These are phyloP conservation scores for Irpex sp. DNA, from an alignment of 1,284 basidiomycete genomes.

Conservation along the genomic window DNA sequence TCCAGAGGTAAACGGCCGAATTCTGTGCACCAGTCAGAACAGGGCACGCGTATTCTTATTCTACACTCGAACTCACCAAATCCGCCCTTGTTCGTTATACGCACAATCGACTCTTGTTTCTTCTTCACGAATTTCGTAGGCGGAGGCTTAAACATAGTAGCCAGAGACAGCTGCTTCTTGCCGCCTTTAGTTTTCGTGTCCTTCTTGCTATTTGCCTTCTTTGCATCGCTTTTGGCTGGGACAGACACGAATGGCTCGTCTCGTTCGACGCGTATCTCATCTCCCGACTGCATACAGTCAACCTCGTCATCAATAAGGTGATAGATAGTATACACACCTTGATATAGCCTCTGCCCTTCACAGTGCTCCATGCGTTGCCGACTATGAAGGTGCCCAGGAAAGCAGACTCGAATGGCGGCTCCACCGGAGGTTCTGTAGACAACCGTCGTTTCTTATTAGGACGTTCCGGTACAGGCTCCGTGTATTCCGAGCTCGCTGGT, in stretches of 20 bases:
- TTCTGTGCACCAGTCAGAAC: constrained; percentile 35
- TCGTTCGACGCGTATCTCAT: constrained; percentile 55
- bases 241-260: constrained; percentile 40
- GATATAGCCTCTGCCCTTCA: constrained; percentile 68
- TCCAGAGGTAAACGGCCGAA: constrained; percentile 72
- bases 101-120: constrained; percentile 63
- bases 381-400: constrained; percentile 71
- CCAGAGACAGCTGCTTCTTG: constrained; percentile 63
- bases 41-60: neutral
- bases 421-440: constrained; percentile 20
- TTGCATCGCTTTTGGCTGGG: constrained; percentile 9
- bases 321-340: constrained; percentile 26
- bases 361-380: constrained; percentile 79
- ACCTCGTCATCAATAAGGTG: neutral
- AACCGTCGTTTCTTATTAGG: constrained; percentile 48
- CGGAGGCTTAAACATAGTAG: constrained; percentile 61
- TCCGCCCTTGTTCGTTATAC: constrained; percentile 60
- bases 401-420: constrained; percentile 17
- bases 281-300: constrained; percentile 33
- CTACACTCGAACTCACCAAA: constrained; percentile 44
- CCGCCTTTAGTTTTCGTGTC: constrained; percentile 32
- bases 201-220: constrained; percentile 21
- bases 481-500: constrained; percentile 16
- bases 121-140: constrained; percentile 46
- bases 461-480: constrained; percentile 13